Conservation (phyloP, 257 asterid species). For the Salvia miltiorrhiza region DNA sequence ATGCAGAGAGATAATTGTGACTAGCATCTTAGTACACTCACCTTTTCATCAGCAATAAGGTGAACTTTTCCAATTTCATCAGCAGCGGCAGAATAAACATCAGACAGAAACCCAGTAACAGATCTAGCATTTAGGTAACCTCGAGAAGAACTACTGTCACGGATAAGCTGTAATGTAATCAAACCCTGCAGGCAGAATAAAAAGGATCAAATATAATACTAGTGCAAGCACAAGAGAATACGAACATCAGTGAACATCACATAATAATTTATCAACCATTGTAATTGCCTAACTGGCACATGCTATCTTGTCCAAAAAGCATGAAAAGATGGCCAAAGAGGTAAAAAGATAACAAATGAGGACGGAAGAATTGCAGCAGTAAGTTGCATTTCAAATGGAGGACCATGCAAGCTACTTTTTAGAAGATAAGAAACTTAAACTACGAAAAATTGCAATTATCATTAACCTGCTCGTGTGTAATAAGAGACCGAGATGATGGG, state of each 20-base stretch:
- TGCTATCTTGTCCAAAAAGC: not conserved
- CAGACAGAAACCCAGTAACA: slow-evolving; percentile 84
- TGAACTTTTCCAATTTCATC: slow-evolving; percentile 84
- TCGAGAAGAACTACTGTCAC: slow-evolving; percentile 48
- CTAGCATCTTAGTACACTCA: slow-evolving; percentile 20
- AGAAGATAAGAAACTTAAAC: not conserved
- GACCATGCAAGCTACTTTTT: not conserved
- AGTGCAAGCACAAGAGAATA: not conserved
- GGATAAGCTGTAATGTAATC: slow-evolving; percentile 72
- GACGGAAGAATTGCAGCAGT: not conserved
- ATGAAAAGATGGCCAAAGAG: not conserved
- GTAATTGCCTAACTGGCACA: not conserved
- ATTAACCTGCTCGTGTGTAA: slow-evolving; percentile 54
- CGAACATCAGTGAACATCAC: not conserved
- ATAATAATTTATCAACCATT: not conserved
- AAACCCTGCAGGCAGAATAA: slow-evolving; percentile 55
- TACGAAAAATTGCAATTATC: slow-evolving; percentile 5
- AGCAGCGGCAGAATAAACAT: slow-evolving; percentile 87
- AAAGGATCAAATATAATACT: not conserved
- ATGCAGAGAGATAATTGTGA: slow-evolving; percentile 2
- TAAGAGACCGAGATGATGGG: slow-evolving; percentile 59
- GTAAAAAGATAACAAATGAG: not conserved
- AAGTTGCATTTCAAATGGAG: not conserved
- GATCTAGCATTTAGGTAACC: slow-evolving; percentile 81
- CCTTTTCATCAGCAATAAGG: slow-evolving; percentile 68